A percentile compares a stretch with the other conserved stretches of the same genome.
Evolutionary conservation across 2,329 filamentous ascomycete species (phyloP).

Genomic region (Nigrospora oryzae): DNA sequence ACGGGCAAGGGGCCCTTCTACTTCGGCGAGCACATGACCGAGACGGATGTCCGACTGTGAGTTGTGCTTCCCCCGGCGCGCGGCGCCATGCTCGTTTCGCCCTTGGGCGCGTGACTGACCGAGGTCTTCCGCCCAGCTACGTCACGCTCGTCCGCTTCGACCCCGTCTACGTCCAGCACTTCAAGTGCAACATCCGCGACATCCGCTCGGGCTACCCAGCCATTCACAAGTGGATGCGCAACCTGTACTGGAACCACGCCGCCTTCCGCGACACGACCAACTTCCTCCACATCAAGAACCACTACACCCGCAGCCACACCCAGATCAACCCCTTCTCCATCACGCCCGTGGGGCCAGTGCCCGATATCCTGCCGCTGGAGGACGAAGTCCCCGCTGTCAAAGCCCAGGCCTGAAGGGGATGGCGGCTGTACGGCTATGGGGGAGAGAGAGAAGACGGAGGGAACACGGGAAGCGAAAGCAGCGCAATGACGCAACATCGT

Average conservation of each 20-base stretch:
- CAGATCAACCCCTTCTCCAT: conserved; percentile 65
- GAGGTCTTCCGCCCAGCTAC: conserved; percentile 10
- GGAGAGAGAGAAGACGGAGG: too few species aligned
- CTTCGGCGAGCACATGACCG: conserved; percentile 68
- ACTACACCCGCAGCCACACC: conserved; percentile 53
- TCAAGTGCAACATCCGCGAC: conserved; percentile 80
- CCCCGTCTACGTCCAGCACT: conserved; percentile 77
- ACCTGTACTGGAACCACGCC: conserved; percentile 73
- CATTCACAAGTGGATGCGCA: conserved; percentile 72
- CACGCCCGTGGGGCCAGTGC: conserved; percentile 76
- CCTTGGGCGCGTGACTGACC: not conserved
- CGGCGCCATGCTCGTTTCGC: not conserved
- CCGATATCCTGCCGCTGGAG: conserved; percentile 68
- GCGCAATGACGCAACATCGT: too few species aligned
- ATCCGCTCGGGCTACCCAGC: conserved; percentile 77
- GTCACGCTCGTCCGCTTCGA: conserved; percentile 24
- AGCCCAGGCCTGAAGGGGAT: too few species aligned
- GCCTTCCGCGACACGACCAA: conserved; percentile 80
- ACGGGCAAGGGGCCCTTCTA: conserved; percentile 53
- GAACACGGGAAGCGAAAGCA: too few species aligned
- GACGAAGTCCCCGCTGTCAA: conserved; percentile 62
- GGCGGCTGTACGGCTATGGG: too few species aligned
- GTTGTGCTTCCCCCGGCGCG: conserved; percentile 11
- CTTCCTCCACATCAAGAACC: conserved; percentile 90
- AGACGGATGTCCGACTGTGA: conserved; percentile 69